Percentiles rank a stretch among this genome's conserved stretches.
Evolutionary conservation across 495 filamentous ascomycete genomes (phyloP).

Genomic region (Barbatosphaeria neglecta): DNA sequence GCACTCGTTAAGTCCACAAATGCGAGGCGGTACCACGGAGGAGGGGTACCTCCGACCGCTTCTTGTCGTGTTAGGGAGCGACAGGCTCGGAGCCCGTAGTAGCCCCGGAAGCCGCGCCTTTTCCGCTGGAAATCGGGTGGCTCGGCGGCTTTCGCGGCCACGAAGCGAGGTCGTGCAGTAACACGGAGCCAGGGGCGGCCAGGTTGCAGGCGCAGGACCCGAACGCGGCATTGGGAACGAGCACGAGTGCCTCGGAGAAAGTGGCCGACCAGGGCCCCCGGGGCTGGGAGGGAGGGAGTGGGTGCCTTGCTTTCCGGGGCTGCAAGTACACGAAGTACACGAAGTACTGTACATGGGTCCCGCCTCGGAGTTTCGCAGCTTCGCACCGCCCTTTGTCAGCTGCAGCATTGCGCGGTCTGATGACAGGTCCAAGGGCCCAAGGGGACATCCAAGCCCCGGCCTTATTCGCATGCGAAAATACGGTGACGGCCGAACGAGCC

Average conservation of each 20-base stretch:
- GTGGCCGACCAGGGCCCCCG: not conserved
- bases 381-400: not conserved
- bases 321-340: not conserved
- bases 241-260: not conserved
- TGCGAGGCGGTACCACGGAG: not conserved
- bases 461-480: slow-evolving; percentile 1
- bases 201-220: too few relatives aligned
- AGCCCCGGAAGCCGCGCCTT: not conserved
- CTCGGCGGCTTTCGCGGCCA: not conserved
- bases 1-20: not conserved
- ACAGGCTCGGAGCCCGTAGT: not conserved
- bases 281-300: too few relatives aligned
- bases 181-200: not conserved
- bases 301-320: not conserved
- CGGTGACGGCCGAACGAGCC: not conserved
- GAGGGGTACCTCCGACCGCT: not conserved
- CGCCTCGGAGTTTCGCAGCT: not conserved
- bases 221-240: not conserved
- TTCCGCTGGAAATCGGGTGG: not conserved
- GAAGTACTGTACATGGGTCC: not conserved
- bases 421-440: not conserved
- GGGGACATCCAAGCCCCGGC: not conserved
- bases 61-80: not conserved
- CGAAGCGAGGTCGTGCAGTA: not conserved
- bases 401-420: not conserved